Conservation (phyloP, 768 basidiomycete genomes). For the Chalciporus pseudorubinellus region DNA sequence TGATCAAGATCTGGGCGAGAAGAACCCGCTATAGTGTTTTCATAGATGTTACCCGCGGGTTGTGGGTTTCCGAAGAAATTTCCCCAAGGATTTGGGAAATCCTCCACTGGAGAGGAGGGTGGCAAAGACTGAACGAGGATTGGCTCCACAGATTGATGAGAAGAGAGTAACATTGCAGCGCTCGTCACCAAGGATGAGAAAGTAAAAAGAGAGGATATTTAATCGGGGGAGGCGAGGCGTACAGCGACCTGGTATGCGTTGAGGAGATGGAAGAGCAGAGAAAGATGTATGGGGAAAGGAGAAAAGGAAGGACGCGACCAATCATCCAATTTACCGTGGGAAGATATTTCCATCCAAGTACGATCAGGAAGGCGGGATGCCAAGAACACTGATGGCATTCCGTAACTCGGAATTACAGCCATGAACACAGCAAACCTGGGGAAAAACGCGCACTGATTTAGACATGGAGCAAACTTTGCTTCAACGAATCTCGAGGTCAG, state of each 20-base stretch:
- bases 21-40: not conserved
- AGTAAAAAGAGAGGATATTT: not conserved
- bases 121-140: not conserved
- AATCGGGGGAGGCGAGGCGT: too few relatives aligned
- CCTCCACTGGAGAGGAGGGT: conserved; percentile 9
- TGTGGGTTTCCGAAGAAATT: conserved; percentile 1
- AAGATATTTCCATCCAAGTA: conserved; percentile 6
- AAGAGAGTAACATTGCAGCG: conserved; percentile 2
- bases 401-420: too few relatives aligned
- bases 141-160: not conserved
- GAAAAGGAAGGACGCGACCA: conserved; percentile 1
- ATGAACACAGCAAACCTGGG: too few relatives aligned
- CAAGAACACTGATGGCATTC: too few relatives aligned
- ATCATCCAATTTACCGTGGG: conserved; percentile 20
- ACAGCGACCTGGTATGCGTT: too few relatives aligned
- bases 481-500: too few relatives aligned
- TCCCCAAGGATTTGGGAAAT: conserved; percentile 12
- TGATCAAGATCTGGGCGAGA: conserved; percentile 30
- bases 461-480: too few relatives aligned
- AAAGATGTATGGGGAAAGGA: conserved; percentile 18
- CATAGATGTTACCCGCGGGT: not conserved
- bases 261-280: not conserved
- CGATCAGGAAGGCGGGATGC: not conserved
- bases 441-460: too few relatives aligned
- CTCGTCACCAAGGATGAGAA: not conserved